Conservation (phyloP, 345 rosid genomes). For the Eucalyptus lansdowneana region DNA sequence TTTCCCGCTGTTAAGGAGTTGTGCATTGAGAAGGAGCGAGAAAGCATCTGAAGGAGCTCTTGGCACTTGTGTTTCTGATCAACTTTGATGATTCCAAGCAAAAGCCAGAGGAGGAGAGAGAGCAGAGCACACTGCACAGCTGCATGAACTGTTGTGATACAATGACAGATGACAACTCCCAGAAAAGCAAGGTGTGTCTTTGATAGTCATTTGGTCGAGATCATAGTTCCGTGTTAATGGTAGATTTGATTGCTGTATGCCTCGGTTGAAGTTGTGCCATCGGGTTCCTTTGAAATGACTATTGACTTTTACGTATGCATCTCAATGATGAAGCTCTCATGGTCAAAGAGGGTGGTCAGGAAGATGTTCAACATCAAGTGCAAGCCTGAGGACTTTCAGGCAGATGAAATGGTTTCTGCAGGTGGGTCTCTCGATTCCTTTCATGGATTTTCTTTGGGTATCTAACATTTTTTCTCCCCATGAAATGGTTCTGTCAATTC, state of each 20-base stretch:
- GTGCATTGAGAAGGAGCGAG: background rate
- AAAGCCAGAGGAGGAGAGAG: background rate
- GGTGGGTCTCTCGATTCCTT: slow-evolving; percentile 21
- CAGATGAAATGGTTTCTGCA: slow-evolving; percentile 55
- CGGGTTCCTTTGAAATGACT: background rate
- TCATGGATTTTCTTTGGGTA: background rate
- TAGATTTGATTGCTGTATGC: background rate
- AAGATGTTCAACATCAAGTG: slow-evolving; percentile 90
- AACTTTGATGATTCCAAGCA: slow-evolving; percentile 1
- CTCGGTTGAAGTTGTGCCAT: background rate
- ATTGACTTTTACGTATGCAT: background rate
- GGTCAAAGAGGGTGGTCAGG: slow-evolving; percentile 91
- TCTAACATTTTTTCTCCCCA: background rate
- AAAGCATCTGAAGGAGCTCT: background rate
- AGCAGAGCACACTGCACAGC: background rate
- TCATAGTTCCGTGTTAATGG: background rate
- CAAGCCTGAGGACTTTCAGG: slow-evolving; percentile 78
- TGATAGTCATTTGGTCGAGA: background rate
- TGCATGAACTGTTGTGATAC: slow-evolving; percentile 24
- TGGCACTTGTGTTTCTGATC: background rate
- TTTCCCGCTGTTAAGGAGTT: background rate
- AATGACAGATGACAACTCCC: slow-evolving; percentile 82
- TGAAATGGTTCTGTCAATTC: background rate
- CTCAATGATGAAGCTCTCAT: slow-evolving; percentile 60
- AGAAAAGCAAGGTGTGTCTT: slow-evolving; percentile 76